phyloP scores from a whole-genome alignment of 1,139 yeast species.

The Suhomyces atakaporum region DNA sequence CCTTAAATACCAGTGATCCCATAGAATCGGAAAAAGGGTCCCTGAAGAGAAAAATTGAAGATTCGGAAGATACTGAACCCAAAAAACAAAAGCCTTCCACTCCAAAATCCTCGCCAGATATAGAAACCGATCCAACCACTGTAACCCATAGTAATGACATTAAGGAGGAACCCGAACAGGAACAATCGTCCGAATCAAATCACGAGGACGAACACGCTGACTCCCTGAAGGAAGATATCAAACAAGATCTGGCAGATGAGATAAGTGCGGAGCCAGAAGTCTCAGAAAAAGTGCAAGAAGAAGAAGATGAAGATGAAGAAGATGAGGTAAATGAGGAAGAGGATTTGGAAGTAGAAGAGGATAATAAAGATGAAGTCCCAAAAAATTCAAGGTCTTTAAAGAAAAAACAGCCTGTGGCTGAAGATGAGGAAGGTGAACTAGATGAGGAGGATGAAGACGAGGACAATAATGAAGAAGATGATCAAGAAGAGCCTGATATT shows the following conservation, averaged over 20 bases:
- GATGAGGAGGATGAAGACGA: constrained; percentile 21
- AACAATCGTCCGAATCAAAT: constrained; percentile 4
- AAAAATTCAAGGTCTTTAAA: constrained; percentile 6
- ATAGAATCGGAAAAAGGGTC: constrained; percentile 3
- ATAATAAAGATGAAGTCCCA: constrained; percentile 15
- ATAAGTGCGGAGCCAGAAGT: constrained; percentile 3
- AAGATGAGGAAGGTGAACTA: constrained; percentile 4
- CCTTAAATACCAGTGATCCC: too few relatives aligned
- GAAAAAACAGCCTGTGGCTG: constrained; percentile 1
- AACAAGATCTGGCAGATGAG: constrained; percentile 6
- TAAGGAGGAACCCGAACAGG: constrained; percentile 7
- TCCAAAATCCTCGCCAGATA: background rate
- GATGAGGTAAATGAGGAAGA: constrained; percentile 13
- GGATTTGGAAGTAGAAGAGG: constrained; percentile 14
- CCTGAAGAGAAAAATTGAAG: constrained; percentile 5
- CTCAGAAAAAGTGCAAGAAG: constrained; percentile 10
- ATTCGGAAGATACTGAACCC: constrained; percentile 3
- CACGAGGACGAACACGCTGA: constrained; percentile 13
- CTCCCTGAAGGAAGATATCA: constrained; percentile 13
- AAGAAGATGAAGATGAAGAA: constrained; percentile 13
- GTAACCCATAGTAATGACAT: constrained; percentile 7
- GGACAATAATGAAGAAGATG: constrained; percentile 19
- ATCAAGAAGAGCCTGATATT: constrained; percentile 13
- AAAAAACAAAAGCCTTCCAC: constrained; percentile 6
- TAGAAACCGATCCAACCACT: background rate